Percentiles rank a stretch among this genome's conserved stretches.
These are phyloP conservation scores for Suhomyces prunicola DNA, from an alignment of 805 yeast genomes.

Conservation along the genomic window DNA sequence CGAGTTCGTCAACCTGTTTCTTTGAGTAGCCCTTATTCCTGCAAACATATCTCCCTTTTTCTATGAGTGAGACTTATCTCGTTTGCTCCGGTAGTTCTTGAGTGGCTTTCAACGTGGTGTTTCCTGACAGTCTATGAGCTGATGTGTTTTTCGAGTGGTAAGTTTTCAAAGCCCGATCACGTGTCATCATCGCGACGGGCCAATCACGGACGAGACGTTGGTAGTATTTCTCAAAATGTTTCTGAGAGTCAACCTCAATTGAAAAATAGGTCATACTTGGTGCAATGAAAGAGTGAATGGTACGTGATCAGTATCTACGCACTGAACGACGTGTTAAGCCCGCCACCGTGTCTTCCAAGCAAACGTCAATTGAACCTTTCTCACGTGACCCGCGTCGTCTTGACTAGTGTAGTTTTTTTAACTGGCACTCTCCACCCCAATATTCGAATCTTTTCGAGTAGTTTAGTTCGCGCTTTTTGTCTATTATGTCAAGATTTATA, in stretches of 20 bases:
- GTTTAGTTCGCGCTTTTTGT: neutral
- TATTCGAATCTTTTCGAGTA: neutral
- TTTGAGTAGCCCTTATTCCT: constrained; percentile 51
- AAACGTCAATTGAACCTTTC: neutral
- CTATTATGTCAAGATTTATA: neutral
- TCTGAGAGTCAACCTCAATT: neutral
- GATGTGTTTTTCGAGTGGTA: neutral
- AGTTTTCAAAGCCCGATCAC: constrained; percentile 2
- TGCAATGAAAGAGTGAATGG: neutral
- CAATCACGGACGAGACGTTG: constrained; percentile 3
- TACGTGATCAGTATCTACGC: neutral
- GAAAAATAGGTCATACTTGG: neutral
- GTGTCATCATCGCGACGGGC: neutral
- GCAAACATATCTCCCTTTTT: constrained; percentile 36
- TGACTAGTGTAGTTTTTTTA: neutral
- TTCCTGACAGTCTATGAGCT: neutral
- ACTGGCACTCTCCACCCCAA: neutral
- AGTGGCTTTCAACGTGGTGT: neutral
- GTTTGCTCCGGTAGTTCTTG: neutral
- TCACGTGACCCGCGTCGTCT: neutral
- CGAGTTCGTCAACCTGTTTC: constrained; percentile 58
- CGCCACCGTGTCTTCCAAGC: neutral
- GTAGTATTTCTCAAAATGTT: neutral
- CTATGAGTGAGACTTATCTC: neutral
- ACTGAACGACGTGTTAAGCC: neutral